phyloP scores from a whole-genome alignment of 768 basidiomycete genomes.

The Leccinellum albellum region DNA sequence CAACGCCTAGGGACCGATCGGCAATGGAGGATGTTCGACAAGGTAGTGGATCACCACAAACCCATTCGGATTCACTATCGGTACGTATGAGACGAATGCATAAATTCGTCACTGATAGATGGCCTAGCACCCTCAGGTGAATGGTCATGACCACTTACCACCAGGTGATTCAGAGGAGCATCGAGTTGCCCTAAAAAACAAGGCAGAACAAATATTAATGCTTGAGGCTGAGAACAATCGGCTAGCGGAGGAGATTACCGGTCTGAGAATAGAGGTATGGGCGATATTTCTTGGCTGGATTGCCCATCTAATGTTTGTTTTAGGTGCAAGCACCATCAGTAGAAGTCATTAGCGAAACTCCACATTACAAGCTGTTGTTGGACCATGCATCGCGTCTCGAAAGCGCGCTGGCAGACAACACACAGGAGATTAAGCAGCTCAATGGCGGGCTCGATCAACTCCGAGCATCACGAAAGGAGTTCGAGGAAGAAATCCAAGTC shows the following conservation, averaged over 20 bases:
- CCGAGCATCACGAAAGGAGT: constrained; percentile 39
- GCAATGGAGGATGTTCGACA: constrained; percentile 25
- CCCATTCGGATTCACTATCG: constrained; percentile 59
- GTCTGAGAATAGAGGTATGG: constrained; percentile 45
- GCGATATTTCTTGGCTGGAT: neutral
- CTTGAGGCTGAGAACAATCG: constrained; percentile 44
- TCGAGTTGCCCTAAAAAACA: constrained; percentile 23
- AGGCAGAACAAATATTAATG: constrained; percentile 44
- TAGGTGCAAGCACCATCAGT: constrained; percentile 43
- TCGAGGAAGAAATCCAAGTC: constrained; percentile 45
- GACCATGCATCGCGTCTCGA: constrained; percentile 51
- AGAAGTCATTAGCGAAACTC: constrained; percentile 44
- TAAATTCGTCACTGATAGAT: constrained; percentile 34
- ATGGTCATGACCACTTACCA: constrained; percentile 40
- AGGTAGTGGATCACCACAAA: constrained; percentile 43
- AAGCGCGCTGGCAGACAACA: constrained; percentile 37
- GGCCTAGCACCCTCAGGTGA: constrained; percentile 40
- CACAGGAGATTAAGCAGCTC: constrained; percentile 37
- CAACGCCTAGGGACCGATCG: constrained; percentile 31
- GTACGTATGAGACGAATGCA: constrained; percentile 54
- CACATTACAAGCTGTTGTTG: constrained; percentile 53
- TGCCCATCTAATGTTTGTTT: neutral
- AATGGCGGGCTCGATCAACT: constrained; percentile 44
- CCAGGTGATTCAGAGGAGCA: constrained; percentile 40
- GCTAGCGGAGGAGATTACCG: constrained; percentile 44